These are phyloP conservation scores for Candida sakaeoensis DNA, from an alignment of 805 yeast genomes.

Conservation along the genomic window DNA sequence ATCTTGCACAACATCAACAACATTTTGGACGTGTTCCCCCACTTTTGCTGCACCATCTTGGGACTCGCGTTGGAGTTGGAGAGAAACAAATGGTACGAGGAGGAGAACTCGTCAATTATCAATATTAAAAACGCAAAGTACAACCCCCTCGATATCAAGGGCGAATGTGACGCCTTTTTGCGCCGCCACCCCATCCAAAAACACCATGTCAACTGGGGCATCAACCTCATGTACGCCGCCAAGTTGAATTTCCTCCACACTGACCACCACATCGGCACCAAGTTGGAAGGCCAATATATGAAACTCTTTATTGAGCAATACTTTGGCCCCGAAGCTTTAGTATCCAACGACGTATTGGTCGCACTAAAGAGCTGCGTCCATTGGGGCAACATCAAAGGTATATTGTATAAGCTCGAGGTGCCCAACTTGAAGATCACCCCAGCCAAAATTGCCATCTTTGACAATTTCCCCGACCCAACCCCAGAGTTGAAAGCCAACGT, in stretches of 20 bases:
- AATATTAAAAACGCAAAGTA: slow-evolving; percentile 29
- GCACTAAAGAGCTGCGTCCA: slow-evolving; percentile 51
- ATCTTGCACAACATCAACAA: slow-evolving; percentile 39
- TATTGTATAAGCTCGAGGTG: slow-evolving; percentile 38
- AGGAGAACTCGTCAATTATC: slow-evolving; percentile 40
- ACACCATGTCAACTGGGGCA: slow-evolving; percentile 39
- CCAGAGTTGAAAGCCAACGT: slow-evolving; percentile 37
- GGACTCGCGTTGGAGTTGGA: slow-evolving; percentile 51
- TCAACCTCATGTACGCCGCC: slow-evolving; percentile 40
- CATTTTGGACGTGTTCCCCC: slow-evolving; percentile 31
- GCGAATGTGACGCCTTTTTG: slow-evolving; percentile 33
- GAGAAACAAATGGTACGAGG: slow-evolving; percentile 46
- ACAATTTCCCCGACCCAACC: slow-evolving; percentile 39
- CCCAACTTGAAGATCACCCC: slow-evolving; percentile 33
- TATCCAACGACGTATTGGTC: slow-evolving; percentile 39
- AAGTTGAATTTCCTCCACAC: slow-evolving; percentile 53
- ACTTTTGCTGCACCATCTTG: slow-evolving; percentile 44
- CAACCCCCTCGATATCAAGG: slow-evolving; percentile 24
- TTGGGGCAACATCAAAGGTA: slow-evolving; percentile 52
- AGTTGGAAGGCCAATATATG: slow-evolving; percentile 44
- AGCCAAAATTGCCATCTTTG: slow-evolving; percentile 27
- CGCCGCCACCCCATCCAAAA: slow-evolving; percentile 19
- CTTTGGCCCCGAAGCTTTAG: slow-evolving; percentile 38
- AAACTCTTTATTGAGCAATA: slow-evolving; percentile 27
- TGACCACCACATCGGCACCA: slow-evolving; percentile 53